Conservation (phyloP, 768 basidiomycete species). For the Termitomyces sp. region DNA sequence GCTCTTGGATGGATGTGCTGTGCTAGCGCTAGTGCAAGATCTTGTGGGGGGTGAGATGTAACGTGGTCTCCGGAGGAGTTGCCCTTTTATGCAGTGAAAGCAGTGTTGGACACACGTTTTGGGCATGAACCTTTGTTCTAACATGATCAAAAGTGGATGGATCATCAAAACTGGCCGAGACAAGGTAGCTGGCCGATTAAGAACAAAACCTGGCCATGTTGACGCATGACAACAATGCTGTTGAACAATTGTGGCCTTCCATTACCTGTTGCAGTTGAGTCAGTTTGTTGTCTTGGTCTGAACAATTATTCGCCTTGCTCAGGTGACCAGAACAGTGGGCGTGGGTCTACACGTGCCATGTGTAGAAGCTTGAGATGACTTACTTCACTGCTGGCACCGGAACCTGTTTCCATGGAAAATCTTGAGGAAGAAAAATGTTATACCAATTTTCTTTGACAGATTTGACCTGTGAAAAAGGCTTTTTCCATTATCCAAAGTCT, state of each 20-base stretch:
- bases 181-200: slow-evolving; percentile 5
- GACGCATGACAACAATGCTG: neutral
- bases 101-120: slow-evolving; percentile 16
- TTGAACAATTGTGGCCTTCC: neutral
- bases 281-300: neutral
- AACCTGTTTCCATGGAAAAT: too few relatives aligned
- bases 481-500: too few relatives aligned
- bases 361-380: too few relatives aligned
- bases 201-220: neutral
- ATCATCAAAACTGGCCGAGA: slow-evolving; percentile 15
- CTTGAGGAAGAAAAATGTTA: too few relatives aligned
- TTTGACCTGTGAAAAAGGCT: too few relatives aligned
- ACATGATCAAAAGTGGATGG: slow-evolving; percentile 8
- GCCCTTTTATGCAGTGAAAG: slow-evolving; percentile 15
- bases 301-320: neutral
- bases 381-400: too few relatives aligned
- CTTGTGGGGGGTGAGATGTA: slow-evolving; percentile 1
- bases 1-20: neutral
- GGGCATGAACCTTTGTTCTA: slow-evolving; percentile 19
- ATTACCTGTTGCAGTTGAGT: neutral
- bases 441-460: too few relatives aligned
- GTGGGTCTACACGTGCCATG: too few relatives aligned
- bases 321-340: neutral
- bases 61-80: neutral
- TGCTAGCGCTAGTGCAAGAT: neutral